Evolutionary conservation across 129 eudicot species (phyloP), one percentile per base, ranked within the genome.

Genomic region (Tagetes erecta): DNA sequence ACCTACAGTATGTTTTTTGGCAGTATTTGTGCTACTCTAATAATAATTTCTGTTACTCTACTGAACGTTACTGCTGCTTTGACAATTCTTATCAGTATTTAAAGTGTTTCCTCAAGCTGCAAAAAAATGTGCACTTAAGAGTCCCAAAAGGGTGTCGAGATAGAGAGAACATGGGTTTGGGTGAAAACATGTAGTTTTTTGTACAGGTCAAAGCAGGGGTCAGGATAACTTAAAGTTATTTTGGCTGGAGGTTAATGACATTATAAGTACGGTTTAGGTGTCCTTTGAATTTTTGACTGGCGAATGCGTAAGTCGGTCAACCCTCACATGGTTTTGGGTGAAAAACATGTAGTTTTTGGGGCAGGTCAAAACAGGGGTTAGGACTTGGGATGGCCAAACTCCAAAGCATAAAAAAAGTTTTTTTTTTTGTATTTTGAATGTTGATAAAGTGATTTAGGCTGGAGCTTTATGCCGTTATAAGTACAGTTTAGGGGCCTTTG

Each of bases 1-100:
- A 92, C 96, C 66, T 92, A 92, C 84, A 92, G 96, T 92, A 89
- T 20, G 91, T 7, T 52, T 8, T 51, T 59, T 65, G 8, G 51
- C 69, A 53, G 8, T 44, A 70, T 66, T 6, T 58, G 31, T 38
- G 41, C 45, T 72, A 70, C 10, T 50, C 5, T 13, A 8, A 7
- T 49, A 1, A 20, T 6, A 13, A 39, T 36, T 3, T 12, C n/a
- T 12, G 31, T 36, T 36, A 46, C 9, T 46, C n/a, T 45, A 4
- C 41, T 11, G 33, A 11, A 13, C 11, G 20, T 47, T 68, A 10
- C 41, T 33, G 44, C 42, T 12, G 73, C 33, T 68, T 68, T 55
- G 58, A 46, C 8, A 58, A 33, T 36, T 62, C 45, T 40, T 8
- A 31, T 33, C 40, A 6, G 13, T 58, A 6, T 57, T 31, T 31